Percentiles rank a stretch among this genome's conserved stretches.
Evolutionary conservation across 2,329 filamentous ascomycete genomes (phyloP).

Genomic region (Purpureocillium lavendulum): DNA sequence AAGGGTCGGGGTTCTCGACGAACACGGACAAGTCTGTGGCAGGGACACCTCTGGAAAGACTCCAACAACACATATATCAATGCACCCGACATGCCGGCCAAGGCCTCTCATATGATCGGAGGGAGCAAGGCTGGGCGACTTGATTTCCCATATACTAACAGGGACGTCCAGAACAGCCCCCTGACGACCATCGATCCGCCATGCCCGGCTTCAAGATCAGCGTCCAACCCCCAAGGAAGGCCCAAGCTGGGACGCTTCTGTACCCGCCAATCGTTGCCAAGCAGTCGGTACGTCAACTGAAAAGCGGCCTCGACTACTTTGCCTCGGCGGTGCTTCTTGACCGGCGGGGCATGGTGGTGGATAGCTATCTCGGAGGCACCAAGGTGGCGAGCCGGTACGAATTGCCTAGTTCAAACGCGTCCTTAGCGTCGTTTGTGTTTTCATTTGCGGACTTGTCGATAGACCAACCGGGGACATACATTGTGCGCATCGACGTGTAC

Average conservation of each 20-base stretch:
- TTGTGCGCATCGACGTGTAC: conserved; percentile 19
- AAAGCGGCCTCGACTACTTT: conserved; percentile 13
- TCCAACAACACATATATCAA: too few relatives aligned
- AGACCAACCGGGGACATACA: conserved; percentile 12
- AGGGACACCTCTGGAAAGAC: too few relatives aligned
- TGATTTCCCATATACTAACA: neutral
- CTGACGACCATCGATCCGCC: too few relatives aligned
- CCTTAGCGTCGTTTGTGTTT: conserved; percentile 12
- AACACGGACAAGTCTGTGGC: too few relatives aligned
- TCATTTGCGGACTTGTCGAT: conserved; percentile 17
- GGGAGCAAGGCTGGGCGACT: neutral
- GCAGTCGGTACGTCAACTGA: conserved; percentile 5
- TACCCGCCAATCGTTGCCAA: conserved; percentile 15
- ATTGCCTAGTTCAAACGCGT: conserved; percentile 1
- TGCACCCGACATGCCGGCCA: too few relatives aligned
- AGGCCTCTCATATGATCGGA: too few relatives aligned
- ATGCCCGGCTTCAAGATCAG: conserved; percentile 10
- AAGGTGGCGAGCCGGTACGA: conserved; percentile 11
- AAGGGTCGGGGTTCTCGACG: too few relatives aligned
- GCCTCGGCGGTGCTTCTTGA: conserved; percentile 16
- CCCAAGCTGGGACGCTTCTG: conserved; percentile 9
- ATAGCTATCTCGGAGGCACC: conserved; percentile 10
- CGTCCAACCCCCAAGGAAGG: conserved; percentile 15
- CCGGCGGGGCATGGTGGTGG: conserved; percentile 9
- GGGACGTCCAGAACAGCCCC: too few relatives aligned